Evolutionary conservation across 495 filamentous ascomycete species (phyloP), one percentile per base, ranked within the genome.

Genomic region (Delitschia confertaspora): DNA sequence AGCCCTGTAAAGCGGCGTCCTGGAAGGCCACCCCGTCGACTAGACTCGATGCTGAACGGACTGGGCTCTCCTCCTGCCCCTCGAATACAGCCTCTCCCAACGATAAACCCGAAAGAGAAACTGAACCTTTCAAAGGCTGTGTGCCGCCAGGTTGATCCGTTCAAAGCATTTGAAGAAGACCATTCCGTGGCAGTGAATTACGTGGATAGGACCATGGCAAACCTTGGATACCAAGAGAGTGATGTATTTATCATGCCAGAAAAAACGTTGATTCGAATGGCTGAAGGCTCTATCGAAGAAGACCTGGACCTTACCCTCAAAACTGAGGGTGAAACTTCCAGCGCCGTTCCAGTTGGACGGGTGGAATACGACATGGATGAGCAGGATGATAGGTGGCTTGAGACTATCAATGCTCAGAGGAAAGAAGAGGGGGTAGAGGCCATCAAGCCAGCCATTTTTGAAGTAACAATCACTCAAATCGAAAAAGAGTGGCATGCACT

Each of bases 341-440:
- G 66, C 27, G 34, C 44, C 5, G 53, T 49, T 2, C 47, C 62
- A 1, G 73, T 85, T 20, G 83, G 86, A 27, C 76, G 85, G 23
- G 91, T 95, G 29, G 91, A 99, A 55, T 99, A 99, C 55, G 91
- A 99, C 54, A 96, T 99, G 91, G 91, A 99, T 57, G 91, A 96
- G 63, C 91, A 99, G 58, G 91, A 99, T 60, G 88, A 93, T 40
- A 83, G 88, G 65, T 96, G 93, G 91, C 69, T 99, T 18, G 82
- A 93, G 42, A 75, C 75, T 30, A 76, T 85, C 51, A 99, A 99
- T 56, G 64, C 66, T 5, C 77, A 82, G 45, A 75, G 93, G 25
- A 80, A 79, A 56, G 67, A 70, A 2, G 71, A 81, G 44, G 76
- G 81, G 25, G 73, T 84, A 16, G 83, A 88, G 33, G 69, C 80